Evolutionary conservation across 257 asterid species (phyloP).

Genomic region (Rubia yunnanensis): DNA sequence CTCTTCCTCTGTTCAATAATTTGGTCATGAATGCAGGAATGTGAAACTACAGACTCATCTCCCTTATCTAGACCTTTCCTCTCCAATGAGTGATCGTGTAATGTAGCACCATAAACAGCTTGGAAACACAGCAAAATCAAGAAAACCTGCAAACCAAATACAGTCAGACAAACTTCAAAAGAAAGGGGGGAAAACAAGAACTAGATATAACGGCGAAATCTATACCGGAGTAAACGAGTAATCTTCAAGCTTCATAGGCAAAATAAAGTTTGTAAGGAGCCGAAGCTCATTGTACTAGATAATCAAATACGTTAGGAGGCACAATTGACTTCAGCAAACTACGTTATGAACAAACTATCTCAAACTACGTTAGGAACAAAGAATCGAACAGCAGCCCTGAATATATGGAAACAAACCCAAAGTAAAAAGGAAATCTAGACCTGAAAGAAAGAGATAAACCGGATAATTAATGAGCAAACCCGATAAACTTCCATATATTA

Average conservation of each 20-base stretch:
- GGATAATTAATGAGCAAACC: not conserved
- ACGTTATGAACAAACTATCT: not conserved
- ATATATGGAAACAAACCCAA: not conserved
- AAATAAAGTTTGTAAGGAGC: constrained; percentile 5
- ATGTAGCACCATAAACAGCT: constrained; percentile 35
- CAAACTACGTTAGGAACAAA: constrained; percentile 2
- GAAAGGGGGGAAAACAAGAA: not conserved
- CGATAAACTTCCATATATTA: not conserved
- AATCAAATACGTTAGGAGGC: not conserved
- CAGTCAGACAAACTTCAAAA: not conserved
- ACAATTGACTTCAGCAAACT: not conserved
- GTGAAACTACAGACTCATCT: constrained; percentile 36
- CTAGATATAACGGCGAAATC: not conserved
- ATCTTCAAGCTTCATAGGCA: constrained; percentile 4
- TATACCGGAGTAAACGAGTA: constrained; percentile 13
- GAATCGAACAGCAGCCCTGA: not conserved
- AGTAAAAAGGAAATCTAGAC: constrained; percentile 1
- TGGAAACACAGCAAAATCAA: constrained; percentile 47
- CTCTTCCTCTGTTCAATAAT: constrained; percentile 73
- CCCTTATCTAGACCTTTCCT: constrained; percentile 35
- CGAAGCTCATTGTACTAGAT: not conserved
- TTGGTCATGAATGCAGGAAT: constrained; percentile 92
- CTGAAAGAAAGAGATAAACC: not conserved
- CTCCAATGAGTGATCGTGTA: constrained; percentile 30
- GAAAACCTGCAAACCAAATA: constrained; percentile 35